A percentile compares a stretch with the other conserved stretches of the same genome.
phyloP scores from a whole-genome alignment of 2,329 filamentous ascomycete species.

The Colletotrichum nymphaeae region DNA sequence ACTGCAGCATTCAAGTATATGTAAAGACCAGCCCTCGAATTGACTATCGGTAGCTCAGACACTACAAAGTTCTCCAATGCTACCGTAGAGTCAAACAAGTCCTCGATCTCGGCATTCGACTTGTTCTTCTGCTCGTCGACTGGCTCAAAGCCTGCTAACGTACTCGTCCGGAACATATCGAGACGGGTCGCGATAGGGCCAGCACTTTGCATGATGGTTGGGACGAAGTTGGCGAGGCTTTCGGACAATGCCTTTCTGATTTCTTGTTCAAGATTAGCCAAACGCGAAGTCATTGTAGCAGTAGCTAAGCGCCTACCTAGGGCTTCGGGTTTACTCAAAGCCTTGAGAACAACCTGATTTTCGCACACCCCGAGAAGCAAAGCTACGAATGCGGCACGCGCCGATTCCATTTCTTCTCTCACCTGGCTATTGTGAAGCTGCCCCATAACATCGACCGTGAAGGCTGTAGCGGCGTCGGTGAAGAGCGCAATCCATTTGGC shows the following conservation, averaged over 20 bases:
- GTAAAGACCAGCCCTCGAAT: constrained; percentile 85
- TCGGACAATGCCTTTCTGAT: constrained; percentile 61
- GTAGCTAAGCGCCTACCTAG: constrained; percentile 57
- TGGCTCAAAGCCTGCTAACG: constrained; percentile 66
- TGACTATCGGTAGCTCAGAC: constrained; percentile 75
- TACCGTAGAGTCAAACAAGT: constrained; percentile 67
- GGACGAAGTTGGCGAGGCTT: constrained; percentile 64
- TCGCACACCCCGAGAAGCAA: constrained; percentile 72
- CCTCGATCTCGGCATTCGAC: constrained; percentile 64
- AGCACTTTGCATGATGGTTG: constrained; percentile 66
- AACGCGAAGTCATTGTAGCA: not conserved
- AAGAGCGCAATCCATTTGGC: constrained; percentile 71
- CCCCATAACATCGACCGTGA: constrained; percentile 60
- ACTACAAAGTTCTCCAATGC: constrained; percentile 66
- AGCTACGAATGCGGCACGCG: constrained; percentile 72
- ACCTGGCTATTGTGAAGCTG: constrained; percentile 56
- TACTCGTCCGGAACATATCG: constrained; percentile 68
- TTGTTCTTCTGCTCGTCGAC: constrained; percentile 62
- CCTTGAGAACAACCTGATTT: constrained; percentile 64
- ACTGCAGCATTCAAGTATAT: constrained; percentile 87
- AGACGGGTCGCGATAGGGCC: constrained; percentile 65
- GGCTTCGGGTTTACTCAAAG: constrained; percentile 63
- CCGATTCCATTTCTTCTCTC: constrained; percentile 68
- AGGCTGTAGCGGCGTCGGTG: constrained; percentile 60
- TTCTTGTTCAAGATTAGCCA: constrained; percentile 44